phyloP scores from a whole-genome alignment of 2,329 filamentous ascomycete genomes.

The Huntiella bhutanensis region DNA sequence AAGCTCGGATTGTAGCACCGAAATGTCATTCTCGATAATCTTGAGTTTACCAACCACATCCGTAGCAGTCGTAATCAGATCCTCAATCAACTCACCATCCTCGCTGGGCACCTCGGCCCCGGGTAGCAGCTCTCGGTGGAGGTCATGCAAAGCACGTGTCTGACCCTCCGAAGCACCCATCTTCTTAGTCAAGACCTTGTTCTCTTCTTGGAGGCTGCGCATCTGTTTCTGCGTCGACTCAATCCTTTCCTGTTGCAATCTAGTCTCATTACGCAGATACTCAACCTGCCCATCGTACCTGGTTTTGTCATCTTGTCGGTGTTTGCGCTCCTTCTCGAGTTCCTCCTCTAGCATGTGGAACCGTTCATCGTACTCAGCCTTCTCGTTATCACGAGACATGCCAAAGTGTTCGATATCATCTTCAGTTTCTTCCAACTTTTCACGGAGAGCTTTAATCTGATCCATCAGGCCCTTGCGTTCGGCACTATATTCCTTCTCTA shows the following conservation, averaged over 20 bases:
- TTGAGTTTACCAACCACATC: slow-evolving; percentile 41
- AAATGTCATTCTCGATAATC: slow-evolving; percentile 38
- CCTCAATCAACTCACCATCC: slow-evolving; percentile 36
- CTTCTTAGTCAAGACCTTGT: slow-evolving; percentile 30
- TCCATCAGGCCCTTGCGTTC: slow-evolving; percentile 69
- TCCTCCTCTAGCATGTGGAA: slow-evolving; percentile 52
- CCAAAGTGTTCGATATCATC: slow-evolving; percentile 77
- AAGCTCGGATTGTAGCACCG: slow-evolving; percentile 43
- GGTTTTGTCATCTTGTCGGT: slow-evolving; percentile 35
- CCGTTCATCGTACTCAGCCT: slow-evolving; percentile 47
- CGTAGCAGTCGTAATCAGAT: slow-evolving; percentile 36
- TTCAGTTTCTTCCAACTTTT: slow-evolving; percentile 70
- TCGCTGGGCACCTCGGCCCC: slow-evolving; percentile 35
- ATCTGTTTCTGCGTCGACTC: slow-evolving; percentile 39
- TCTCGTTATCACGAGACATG: slow-evolving; percentile 69
- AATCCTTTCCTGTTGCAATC: slow-evolving; percentile 38
- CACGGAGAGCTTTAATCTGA: slow-evolving; percentile 58
- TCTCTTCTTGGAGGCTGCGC: slow-evolving; percentile 34
- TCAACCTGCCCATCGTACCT: slow-evolving; percentile 44
- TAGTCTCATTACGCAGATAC: slow-evolving; percentile 40
- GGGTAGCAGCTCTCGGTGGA: slow-evolving; percentile 39
- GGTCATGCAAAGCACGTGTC: slow-evolving; percentile 34
- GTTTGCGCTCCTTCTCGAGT: slow-evolving; percentile 41
- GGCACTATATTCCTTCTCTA: slow-evolving; percentile 71
- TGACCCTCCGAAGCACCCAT: slow-evolving; percentile 34